Evolutionary conservation across 345 rosid species (phyloP).

Genomic region (Eucalyptus tenuipes): DNA sequence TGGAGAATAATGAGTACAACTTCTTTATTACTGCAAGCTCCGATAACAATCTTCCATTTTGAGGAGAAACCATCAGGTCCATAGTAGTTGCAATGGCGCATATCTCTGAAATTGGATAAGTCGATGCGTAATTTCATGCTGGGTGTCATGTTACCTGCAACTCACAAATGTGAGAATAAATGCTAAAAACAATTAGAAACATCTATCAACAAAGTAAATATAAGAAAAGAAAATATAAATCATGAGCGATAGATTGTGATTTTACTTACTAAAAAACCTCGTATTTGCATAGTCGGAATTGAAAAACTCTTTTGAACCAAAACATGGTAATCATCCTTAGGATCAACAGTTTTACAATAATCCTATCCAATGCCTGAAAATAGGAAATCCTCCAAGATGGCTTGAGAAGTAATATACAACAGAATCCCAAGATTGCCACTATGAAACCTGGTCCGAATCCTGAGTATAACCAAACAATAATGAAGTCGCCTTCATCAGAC

Average conservation of each 20-base stretch:
- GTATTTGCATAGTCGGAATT: not conserved
- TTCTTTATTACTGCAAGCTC: too few species aligned
- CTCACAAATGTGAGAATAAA: not conserved
- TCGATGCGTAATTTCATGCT: too few species aligned
- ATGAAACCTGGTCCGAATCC: not conserved
- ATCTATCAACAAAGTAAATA: not conserved
- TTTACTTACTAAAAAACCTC: not conserved
- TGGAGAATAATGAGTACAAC: too few species aligned
- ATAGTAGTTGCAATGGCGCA: too few species aligned
- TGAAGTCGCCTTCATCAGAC: not conserved
- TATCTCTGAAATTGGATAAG: too few species aligned
- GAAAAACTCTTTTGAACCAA: not conserved
- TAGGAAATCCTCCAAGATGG: not conserved
- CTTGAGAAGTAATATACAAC: not conserved
- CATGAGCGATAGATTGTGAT: too few species aligned
- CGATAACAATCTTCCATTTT: too few species aligned
- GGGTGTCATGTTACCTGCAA: not conserved
- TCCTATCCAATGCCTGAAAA: too few species aligned
- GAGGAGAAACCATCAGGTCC: too few species aligned
- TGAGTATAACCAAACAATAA: not conserved
- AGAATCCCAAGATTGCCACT: not conserved
- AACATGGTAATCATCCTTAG: not conserved
- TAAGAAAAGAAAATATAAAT: too few species aligned
- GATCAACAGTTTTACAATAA: too few species aligned
- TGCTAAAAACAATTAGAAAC: not conserved